Evolutionary conservation across 371 early-diverging fungal genomes (phyloP).

Genomic region (Mortierella sp.): DNA sequence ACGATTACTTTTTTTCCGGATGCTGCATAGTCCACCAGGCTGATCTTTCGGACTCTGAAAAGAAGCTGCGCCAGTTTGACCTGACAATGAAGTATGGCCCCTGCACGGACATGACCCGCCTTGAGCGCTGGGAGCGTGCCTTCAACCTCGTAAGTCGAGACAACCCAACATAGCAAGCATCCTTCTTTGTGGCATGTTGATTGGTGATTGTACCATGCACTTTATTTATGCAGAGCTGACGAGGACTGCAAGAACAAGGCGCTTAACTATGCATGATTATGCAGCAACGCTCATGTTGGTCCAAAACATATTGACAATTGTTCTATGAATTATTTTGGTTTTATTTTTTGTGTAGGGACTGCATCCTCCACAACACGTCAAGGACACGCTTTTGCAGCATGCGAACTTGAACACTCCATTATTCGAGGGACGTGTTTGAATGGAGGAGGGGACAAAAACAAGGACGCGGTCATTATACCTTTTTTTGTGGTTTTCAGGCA

Average conservation of each 20-base stretch:
- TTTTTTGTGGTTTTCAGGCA: too few relatives aligned
- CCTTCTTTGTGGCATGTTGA: too few relatives aligned
- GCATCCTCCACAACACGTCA: conserved; percentile 55
- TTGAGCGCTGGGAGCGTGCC: conserved; percentile 63
- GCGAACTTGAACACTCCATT: conserved; percentile 10
- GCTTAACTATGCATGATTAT: too few relatives aligned
- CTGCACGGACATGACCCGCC: conserved; percentile 60
- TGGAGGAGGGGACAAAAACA: too few relatives aligned
- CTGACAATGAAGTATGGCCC: conserved; percentile 61
- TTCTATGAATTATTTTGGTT: neutral
- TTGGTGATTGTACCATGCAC: too few relatives aligned
- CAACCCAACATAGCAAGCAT: too few relatives aligned
- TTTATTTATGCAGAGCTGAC: too few relatives aligned
- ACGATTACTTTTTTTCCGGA: neutral
- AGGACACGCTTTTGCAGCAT: conserved; percentile 22
- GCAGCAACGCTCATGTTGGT: too few relatives aligned
- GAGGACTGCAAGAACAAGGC: too few relatives aligned
- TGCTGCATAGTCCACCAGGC: conserved; percentile 57
- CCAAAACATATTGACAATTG: too few relatives aligned
- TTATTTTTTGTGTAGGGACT: conserved; percentile 29
- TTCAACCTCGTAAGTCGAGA: conserved; percentile 48
- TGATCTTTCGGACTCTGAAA: conserved; percentile 55
- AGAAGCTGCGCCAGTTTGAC: conserved; percentile 62
- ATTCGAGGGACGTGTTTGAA: conserved; percentile 1
- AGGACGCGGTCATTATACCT: too few relatives aligned